phyloP scores from a whole-genome alignment of 2,329 filamentous ascomycete genomes.

The Ophiostoma populinum region DNA sequence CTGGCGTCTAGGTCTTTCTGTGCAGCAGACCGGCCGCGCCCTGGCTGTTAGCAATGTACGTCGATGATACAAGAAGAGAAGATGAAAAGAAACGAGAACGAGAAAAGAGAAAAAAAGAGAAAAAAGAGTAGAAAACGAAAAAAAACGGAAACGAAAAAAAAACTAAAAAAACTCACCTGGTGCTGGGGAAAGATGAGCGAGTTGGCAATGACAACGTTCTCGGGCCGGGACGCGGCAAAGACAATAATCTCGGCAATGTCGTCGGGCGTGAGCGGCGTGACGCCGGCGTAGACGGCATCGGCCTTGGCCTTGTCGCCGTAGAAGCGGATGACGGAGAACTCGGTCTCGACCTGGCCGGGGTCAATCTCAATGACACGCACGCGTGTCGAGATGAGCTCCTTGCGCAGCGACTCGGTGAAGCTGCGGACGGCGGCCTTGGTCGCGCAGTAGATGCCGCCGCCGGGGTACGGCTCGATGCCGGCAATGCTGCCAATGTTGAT shows the following conservation, averaged over 20 bases:
- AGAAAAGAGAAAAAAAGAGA: too few relatives aligned
- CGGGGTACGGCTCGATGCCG: slow-evolving; percentile 71
- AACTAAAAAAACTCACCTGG: slow-evolving; percentile 33
- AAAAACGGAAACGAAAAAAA: not conserved
- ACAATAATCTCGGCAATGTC: slow-evolving; percentile 87
- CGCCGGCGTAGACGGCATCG: slow-evolving; percentile 70
- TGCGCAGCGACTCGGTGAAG: slow-evolving; percentile 69
- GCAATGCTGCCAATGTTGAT: slow-evolving; percentile 90
- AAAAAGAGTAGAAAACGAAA: not conserved
- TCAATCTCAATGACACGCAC: slow-evolving; percentile 80
- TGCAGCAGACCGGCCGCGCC: slow-evolving; percentile 7
- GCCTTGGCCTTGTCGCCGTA: slow-evolving; percentile 80
- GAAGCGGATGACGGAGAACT: slow-evolving; percentile 80
- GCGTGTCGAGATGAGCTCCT: slow-evolving; percentile 63
- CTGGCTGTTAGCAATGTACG: too few relatives aligned
- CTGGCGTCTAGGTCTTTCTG: slow-evolving; percentile 4
- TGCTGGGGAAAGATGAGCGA: slow-evolving; percentile 77
- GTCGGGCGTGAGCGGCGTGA: slow-evolving; percentile 70
- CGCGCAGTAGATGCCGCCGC: slow-evolving; percentile 83
- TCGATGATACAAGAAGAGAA: slow-evolving; percentile 1
- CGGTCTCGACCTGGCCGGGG: slow-evolving; percentile 84
- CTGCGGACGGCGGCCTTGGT: slow-evolving; percentile 77
- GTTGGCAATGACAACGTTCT: slow-evolving; percentile 85
- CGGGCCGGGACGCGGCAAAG: slow-evolving; percentile 64
- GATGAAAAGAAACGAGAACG: not conserved